These are phyloP conservation scores for Hebeloma cylindrosporum DNA, from an alignment of 768 basidiomycete genomes.

Conservation along the genomic window DNA sequence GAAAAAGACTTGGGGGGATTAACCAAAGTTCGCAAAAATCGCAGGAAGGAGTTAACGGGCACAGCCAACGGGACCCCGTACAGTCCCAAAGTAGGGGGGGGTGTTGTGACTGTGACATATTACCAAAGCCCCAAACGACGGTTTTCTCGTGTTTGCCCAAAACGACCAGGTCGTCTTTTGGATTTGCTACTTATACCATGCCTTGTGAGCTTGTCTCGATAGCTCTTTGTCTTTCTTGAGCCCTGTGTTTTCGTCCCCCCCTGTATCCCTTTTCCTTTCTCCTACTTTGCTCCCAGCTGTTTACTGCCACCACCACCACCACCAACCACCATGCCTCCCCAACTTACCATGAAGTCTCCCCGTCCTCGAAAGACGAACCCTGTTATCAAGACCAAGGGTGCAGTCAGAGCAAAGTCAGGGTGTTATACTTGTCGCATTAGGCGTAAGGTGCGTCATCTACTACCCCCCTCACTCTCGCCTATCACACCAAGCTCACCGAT, in stretches of 20 bases:
- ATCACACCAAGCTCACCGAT: slow-evolving; percentile 9
- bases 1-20: background rate
- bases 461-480: background rate
- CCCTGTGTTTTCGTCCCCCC: slow-evolving; percentile 10
- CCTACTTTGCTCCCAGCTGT: slow-evolving; percentile 3
- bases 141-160: background rate
- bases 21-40: too few relatives aligned
- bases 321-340: background rate
- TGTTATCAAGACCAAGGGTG: slow-evolving; percentile 75
- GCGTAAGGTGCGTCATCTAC: slow-evolving; percentile 61
- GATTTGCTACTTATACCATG: slow-evolving; percentile 5
- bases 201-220: background rate
- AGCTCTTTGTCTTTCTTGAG: slow-evolving; percentile 1
- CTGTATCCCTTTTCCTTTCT: slow-evolving; percentile 16
- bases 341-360: slow-evolving; percentile 39
- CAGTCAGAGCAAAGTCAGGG: slow-evolving; percentile 82
- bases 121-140: background rate
- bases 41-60: too few relatives aligned
- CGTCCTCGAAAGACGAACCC: slow-evolving; percentile 41
- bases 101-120: slow-evolving; percentile 1
- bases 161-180: background rate
- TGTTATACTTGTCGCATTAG: slow-evolving; percentile 89
- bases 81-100: background rate
- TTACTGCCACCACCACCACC: slow-evolving; percentile 11
- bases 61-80: slow-evolving; percentile 2